Percentiles rank a stretch among this genome's conserved stretches.
Conservation (phyloP, 164 flowering plant genomes). For the Berberis vulgaris region DNA sequence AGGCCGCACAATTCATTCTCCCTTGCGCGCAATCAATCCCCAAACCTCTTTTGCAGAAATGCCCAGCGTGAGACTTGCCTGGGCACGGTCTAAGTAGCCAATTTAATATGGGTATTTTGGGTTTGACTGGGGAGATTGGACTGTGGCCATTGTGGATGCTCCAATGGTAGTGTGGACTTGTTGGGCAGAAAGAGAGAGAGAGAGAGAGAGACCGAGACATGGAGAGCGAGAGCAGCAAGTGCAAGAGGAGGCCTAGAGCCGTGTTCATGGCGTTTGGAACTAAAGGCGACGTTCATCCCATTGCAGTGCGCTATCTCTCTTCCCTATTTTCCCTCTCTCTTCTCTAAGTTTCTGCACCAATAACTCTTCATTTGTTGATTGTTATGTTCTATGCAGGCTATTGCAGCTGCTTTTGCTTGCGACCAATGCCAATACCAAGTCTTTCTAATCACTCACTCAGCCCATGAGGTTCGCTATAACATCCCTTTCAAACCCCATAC, state of each 20-base stretch:
- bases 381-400: conserved; percentile 38
- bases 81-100: no score
- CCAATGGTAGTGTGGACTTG: no score
- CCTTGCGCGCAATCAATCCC: no score
- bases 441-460: conserved; percentile 63
- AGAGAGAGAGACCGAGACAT: not conserved
- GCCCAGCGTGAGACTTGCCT: no score
- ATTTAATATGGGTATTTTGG: no score
- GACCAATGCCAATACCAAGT: conserved; percentile 60
- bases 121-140: no score
- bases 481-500: no score
- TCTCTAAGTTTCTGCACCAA: not conserved
- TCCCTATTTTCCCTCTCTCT: conserved; percentile 3
- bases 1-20: no score
- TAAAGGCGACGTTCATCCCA: conserved; percentile 81
- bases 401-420: conserved; percentile 72
- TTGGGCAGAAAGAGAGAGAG: not conserved
- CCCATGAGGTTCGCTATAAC: conserved; percentile 55
- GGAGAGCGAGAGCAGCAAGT: conserved; percentile 3
- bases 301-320: conserved; percentile 41
- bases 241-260: conserved; percentile 24
- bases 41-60: no score
- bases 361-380: not conserved
- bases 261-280: conserved; percentile 95
- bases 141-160: no score